Base-by-base conservation (phyloP, 192 early-diverging fungal genomes). In the Backusella circina region DNA sequence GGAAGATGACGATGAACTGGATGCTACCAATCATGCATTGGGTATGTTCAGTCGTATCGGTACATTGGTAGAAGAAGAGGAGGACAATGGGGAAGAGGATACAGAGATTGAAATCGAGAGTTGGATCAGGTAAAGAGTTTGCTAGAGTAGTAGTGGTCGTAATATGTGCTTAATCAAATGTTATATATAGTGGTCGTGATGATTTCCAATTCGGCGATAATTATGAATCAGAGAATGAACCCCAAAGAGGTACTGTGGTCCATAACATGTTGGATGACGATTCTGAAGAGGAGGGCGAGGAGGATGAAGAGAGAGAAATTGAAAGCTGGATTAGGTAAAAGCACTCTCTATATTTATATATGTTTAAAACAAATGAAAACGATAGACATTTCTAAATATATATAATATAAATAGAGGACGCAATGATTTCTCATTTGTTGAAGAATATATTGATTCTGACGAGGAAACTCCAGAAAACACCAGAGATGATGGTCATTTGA, bases 1-100 rank as follows among this genome's bases (percentile, higher is more conserved):
- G 44, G 71, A 77, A 13, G 77, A 72, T 65, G 77, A 73, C 13
- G 38, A 70, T 61, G 64, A 33, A 72, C 21, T 75, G 23, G 44
- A 67, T 7, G 75, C 54, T 61, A 28, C 54, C 7, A 28, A 61
- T 4, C 23, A 61, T 10, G 54, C 54, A 61, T 28, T 67, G 65
- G n/a, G 8, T 16, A 10, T 31, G 28, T 67, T 33, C 18, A 67
- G 65, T 35, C 65, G 33, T 67, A 31, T 67, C 16, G 28, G 65
- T 67, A 31, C 65, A 31, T 38, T 28, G 18, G 69, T 44, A 44
- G 69, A 70, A 15, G 69, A 70, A 30, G 69, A 70, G 38, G 69
- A 70, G 38, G 18, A 70, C n/a, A n/a, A n/a, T 18, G 37, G 28
- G 18, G 37, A n/a, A 18, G 69, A 70, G 38, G 69, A 33, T 12